Conservation (phyloP, 2,329 filamentous ascomycete genomes). For the Penicillium olsonii region DNA sequence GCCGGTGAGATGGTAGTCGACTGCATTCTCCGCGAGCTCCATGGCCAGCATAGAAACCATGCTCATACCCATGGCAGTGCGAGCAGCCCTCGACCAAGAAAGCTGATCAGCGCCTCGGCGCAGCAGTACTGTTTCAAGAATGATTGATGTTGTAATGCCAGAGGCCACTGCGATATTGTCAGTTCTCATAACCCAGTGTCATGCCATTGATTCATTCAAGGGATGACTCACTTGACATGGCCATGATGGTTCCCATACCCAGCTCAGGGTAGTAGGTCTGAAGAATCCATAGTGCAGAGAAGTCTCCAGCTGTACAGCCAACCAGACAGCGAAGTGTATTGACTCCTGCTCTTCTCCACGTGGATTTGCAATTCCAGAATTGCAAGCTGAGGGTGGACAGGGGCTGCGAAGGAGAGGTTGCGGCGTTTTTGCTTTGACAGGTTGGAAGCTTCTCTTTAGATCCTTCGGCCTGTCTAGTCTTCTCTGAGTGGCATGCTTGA, state of each 20-base stretch:
- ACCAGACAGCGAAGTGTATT: slow-evolving; percentile 59
- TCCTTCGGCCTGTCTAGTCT: background rate
- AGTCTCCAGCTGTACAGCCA: slow-evolving; percentile 59
- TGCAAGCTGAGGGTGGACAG: slow-evolving; percentile 1
- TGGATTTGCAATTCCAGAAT: slow-evolving; percentile 40
- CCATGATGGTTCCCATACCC: slow-evolving; percentile 54
- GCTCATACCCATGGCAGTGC: slow-evolving; percentile 61
- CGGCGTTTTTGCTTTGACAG: background rate
- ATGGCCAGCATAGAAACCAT: slow-evolving; percentile 62
- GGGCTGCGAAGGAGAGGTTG: background rate
- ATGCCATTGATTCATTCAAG: background rate
- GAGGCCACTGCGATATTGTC: slow-evolving; percentile 47
- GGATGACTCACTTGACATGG: slow-evolving; percentile 49
- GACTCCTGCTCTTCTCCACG: slow-evolving; percentile 54
- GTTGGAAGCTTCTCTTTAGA: background rate
- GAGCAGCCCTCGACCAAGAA: slow-evolving; percentile 49
- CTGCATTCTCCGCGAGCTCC: slow-evolving; percentile 57
- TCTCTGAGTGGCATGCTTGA: slow-evolving; percentile 4
- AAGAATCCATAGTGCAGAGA: slow-evolving; percentile 58
- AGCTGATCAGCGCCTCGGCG: slow-evolving; percentile 51
- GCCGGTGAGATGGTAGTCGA: slow-evolving; percentile 59
- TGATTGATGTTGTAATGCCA: slow-evolving; percentile 54
- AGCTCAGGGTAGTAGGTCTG: slow-evolving; percentile 52
- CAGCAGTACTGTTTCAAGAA: slow-evolving; percentile 56
- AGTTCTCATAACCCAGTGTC: background rate